Base-by-base conservation (phyloP, 2,329 filamentous ascomycete genomes). In the Penicillium aurantiogriseum region DNA sequence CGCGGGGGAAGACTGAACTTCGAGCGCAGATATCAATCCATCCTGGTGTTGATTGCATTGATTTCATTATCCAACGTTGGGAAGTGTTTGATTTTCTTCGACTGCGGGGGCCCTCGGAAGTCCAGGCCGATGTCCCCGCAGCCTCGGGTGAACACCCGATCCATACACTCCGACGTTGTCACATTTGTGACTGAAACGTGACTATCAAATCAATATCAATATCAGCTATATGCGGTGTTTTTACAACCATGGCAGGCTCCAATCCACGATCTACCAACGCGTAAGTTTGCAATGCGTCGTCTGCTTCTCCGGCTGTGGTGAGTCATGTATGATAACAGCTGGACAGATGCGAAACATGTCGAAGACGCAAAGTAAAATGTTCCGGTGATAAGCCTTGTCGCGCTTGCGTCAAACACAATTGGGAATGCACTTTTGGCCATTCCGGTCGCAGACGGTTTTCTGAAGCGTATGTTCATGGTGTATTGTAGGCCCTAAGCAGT, bases 351-450 rank as follows among this genome's bases (percentile, higher is more conserved):
- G 59, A 61, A 48, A 56, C 59, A 25, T 66, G 63, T 19, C 63
- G 63, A 21, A 57, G 56, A 45, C 58, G 63, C 33, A 66, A 66
- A 38, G 63, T 66, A 21, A 66, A 63, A 54, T 66, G 63, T 27
- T 63, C 63, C 27, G 63, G 63, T 19, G 63, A 65, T 1, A 62
- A 63, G 39, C 63, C 63, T 11, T 66, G 63, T 38, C 56, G 57
- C 13, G 54, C 51, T 21, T 66, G 63, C 35, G 17, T 51, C 25
- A 65, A 57, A 35, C 62, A 63, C 39, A 52, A 57, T 35, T 62
- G 60, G 58, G 61, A 64, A 39, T 66, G 63, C 44, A 51, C 27
- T 4, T 63, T 60, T 38, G 59, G 53, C 1, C 53, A 57, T 50
- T 48, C 57, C 15, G 59, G 63, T n/a, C 63, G 61, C 23, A 60